Evolutionary conservation across 2,329 filamentous ascomycete genomes (phyloP), one percentile per base, ranked within the genome.

Genomic region (Nemania sp.): DNA sequence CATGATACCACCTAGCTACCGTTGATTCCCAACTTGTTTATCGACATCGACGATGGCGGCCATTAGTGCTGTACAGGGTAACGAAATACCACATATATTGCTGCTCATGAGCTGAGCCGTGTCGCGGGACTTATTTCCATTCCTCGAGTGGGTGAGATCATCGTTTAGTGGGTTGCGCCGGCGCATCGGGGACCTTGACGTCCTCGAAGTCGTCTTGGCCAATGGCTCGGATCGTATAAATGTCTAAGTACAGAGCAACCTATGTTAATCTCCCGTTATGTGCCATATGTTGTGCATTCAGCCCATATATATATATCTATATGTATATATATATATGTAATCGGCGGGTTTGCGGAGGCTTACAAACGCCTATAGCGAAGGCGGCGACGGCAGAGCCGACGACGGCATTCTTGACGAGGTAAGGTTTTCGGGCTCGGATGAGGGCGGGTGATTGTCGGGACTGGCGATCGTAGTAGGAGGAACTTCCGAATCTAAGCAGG

Each of bases 171-270:
- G 64, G 49, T 43, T 66, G 52, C 13, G 15, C 51, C 55, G 93
- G 91, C 60, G 87, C 84, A 78, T 93, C 92, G 29, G 96, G 96
- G 43, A 98, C 91, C 78, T 93, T 90, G 75, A 98, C 94, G 79
- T 99, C 96, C 66, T 94, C 93, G 83, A 99, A 99, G 73, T 98
- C 93, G 80, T 98, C 96, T 82, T 98, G 96, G 51, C 95, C 93
- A 77, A 99, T 92, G 62, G 93, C 93, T 73, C 86, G 88, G 78
- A 99, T 91, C 3, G 87, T 89, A 77, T 89, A 89, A 73, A 82
- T 82, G 75, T 89, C 87, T 89, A 64, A 53, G 15, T 32, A 60
- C 38, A 35, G 45, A 41, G 49, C 13, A 60, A 11, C 15, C 8
- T 53, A 15, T 45, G 55, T 69, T 54, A 70, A 63, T 56, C 62